Evolutionary conservation across 1,139 yeast species (phyloP), one percentile per base, ranked within the genome.

Genomic region (Saccharomycopsis hybrid): DNA sequence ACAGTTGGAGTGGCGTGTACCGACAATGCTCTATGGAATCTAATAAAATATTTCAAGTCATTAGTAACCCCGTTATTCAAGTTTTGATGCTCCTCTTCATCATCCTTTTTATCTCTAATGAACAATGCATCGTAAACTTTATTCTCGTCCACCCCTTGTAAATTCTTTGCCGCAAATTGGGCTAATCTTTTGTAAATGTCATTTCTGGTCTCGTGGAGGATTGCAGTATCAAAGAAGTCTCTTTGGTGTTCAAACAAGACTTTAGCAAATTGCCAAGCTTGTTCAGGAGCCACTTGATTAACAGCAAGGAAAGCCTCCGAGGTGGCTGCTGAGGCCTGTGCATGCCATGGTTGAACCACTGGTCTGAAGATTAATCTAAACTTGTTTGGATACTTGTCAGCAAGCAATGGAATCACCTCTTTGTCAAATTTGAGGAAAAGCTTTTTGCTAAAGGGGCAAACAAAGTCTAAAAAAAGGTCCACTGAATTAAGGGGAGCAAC

Each of bases 1-100:
- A 86, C 83, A 1, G 95, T 81, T n/a, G 97, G 97, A 1, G 94
- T 85, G 30, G 85, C 81, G 62, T 88, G 96, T 42, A 85, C 78
- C 37, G 94, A 88, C 42, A 81, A 79, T 53, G 86, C 87, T 62
- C 96, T 77, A 49, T 81, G 80, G 61, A 78, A 78, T 61, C 80
- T 75, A 33, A 89, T 76, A 62, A 85, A 86, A 60, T 82, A 83
- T 66, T 86, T 88, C 55, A 85, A 62, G 60, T 86, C 95, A 32
- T 63, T 69, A 3, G 77, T 70, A 27, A 84, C 73, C 5, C 66
- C 71, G 59, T 82, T 83, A 2, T 94, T 92, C 2, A 64, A 61
- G 60, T 86, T 85, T 55, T 32, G 73, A 72, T 39, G 64, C 58
- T 41, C 63, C 24, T 57, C 58, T 5, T 56, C 61, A 3, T 62